Evolutionary conservation across 352 stramenopile species (phyloP).

Genomic region (Phytophthora boehmeriae): DNA sequence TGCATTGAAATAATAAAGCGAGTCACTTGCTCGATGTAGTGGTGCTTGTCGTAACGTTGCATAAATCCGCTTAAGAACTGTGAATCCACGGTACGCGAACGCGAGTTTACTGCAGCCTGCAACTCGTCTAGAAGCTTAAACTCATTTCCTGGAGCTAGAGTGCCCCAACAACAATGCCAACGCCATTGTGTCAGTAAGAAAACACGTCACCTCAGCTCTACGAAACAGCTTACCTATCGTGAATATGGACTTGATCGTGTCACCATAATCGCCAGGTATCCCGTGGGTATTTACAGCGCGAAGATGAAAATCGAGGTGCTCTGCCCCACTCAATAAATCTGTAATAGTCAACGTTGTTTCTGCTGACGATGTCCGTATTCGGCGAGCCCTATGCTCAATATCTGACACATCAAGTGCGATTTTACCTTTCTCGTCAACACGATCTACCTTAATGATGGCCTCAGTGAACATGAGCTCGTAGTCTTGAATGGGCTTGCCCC

Average conservation of each 20-base stretch:
- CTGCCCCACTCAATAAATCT: conserved; percentile 63
- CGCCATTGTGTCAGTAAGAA: background rate
- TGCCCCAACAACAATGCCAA: conserved; percentile 6
- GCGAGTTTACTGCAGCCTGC: conserved; percentile 77
- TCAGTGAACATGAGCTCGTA: conserved; percentile 74
- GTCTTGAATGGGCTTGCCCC: conserved; percentile 60
- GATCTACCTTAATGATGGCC: conserved; percentile 47
- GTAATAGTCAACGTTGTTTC: conserved; percentile 43
- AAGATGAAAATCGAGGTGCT: conserved; percentile 70
- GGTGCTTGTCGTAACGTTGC: conserved; percentile 72
- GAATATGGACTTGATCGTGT: conserved; percentile 54
- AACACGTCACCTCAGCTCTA: background rate
- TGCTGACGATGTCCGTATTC: conserved; percentile 55
- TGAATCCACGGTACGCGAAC: conserved; percentile 71
- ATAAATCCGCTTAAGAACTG: conserved; percentile 83
- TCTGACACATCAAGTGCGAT: conserved; percentile 60
- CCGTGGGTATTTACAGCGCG: conserved; percentile 63
- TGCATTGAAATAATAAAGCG: conserved; percentile 64
- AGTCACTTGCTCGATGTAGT: conserved; percentile 77
- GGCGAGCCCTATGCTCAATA: conserved; percentile 56
- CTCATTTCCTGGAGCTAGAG: conserved; percentile 63
- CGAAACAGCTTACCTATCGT: conserved; percentile 53
- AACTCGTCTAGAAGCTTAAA: conserved; percentile 78
- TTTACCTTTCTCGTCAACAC: conserved; percentile 44
- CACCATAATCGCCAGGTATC: conserved; percentile 57